A percentile compares a stretch with the other conserved stretches of the same genome.
Conservation (phyloP, 352 stramenopile genomes). For the Phytophthora megakarya region DNA sequence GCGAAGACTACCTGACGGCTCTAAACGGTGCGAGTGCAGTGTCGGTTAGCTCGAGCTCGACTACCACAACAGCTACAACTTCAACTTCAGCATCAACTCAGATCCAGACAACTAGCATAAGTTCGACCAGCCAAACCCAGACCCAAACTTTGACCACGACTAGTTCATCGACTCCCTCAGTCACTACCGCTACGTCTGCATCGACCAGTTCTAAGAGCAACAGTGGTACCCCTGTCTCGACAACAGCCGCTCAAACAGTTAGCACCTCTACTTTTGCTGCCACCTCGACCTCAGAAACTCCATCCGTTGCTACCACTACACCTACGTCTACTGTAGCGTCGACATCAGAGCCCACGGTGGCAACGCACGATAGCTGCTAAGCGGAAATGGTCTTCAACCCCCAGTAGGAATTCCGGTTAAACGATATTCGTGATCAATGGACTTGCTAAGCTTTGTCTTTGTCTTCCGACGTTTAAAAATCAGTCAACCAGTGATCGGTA, state of each 20-base stretch:
- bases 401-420: too few species aligned
- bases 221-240: not conserved
- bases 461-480: too few species aligned
- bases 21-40: conserved; percentile 16
- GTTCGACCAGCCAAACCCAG: not conserved
- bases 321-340: not conserved
- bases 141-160: conserved; percentile 5
- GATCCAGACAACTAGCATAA: not conserved
- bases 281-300: not conserved
- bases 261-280: not conserved
- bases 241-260: not conserved
- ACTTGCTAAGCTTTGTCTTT: too few species aligned
- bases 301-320: too few species aligned
- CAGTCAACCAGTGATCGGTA: too few species aligned
- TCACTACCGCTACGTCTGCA: not conserved
- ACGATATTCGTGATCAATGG: too few species aligned
- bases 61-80: conserved; percentile 8
- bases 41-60: conserved; percentile 26
- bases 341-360: conserved; percentile 6
- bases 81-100: conserved; percentile 7
- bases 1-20: conserved; percentile 31
- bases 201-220: not conserved
- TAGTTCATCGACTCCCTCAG: not conserved
- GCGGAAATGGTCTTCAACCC: not conserved
- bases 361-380: conserved; percentile 22